These are phyloP conservation scores for Umbilicus rupestris DNA, from an alignment of 164 flowering plant species.

Conservation along the genomic window DNA sequence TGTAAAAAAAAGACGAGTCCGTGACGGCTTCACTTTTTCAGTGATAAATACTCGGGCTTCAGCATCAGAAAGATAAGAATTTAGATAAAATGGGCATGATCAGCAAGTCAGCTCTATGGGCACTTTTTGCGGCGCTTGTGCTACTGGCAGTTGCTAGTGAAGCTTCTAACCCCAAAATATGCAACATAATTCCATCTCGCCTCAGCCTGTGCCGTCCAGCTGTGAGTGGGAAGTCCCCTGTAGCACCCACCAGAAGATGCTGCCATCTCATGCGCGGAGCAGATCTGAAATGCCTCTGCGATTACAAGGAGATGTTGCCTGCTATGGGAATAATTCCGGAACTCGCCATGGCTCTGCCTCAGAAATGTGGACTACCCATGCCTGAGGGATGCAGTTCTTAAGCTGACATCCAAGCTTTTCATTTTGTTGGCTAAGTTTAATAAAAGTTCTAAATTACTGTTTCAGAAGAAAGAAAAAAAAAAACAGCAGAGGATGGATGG, in stretches of 20 bases:
- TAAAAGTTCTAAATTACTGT: too few species aligned
- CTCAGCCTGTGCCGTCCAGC: conserved; percentile 42
- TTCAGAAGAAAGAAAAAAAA: too few species aligned
- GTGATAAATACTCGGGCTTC: neutral
- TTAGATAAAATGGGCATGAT: neutral
- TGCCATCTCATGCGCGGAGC: conserved; percentile 29
- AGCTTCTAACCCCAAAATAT: conserved; percentile 22
- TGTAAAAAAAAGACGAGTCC: neutral
- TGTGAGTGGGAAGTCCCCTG: conserved; percentile 25
- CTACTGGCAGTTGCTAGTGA: conserved; percentile 14
- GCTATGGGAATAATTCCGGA: conserved; percentile 35
- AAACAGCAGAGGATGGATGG: too few species aligned
- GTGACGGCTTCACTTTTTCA: neutral
- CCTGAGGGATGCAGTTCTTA: conserved; percentile 25
- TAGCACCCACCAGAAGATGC: conserved; percentile 34
- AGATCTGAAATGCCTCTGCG: conserved; percentile 42
- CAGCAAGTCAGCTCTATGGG: neutral
- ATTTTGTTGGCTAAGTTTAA: too few species aligned
- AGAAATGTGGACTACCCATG: conserved; percentile 27
- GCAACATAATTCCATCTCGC: conserved; percentile 33
- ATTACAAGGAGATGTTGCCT: conserved; percentile 29
- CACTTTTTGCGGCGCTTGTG: neutral
- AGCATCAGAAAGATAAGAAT: neutral
- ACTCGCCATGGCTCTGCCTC: conserved; percentile 41
- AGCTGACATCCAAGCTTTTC: too few species aligned